Base-by-base conservation (phyloP, 2,329 filamentous ascomycete genomes). In the Pseudogymnoascus sp. region DNA sequence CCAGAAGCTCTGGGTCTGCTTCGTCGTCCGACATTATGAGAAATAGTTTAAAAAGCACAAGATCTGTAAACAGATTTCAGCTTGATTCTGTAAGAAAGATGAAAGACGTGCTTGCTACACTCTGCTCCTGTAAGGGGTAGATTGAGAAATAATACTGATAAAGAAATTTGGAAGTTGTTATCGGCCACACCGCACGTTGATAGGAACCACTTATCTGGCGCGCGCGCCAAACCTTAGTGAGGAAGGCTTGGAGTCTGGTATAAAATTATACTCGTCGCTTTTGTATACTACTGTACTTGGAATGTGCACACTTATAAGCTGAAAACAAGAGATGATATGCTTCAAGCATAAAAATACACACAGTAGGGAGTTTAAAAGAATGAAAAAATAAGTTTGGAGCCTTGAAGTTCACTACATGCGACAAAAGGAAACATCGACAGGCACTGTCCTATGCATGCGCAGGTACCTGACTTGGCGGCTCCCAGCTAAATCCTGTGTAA, bases 21-120 rank as follows among this genome's bases (percentile, higher is more conserved):
- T 96, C 92, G 73, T 95, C 90, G 76, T 96, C 91, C 52, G 90
- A 95, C 89, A 95, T 95, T 67, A 56, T 76, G 63, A 56, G 5
- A 60, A 58, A 52, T 30, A 19, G n/a, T 26, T 26, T 41, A 41
- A 34, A 52, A 48, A 23, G 13, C 7, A 38, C 18, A 21, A 19
- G 23, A 34, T 37, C n/a, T 37, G 18, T 15, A 7, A 13, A 5
- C 2, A 39, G 19, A 35, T 28, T 33, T 23, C 28, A n/a, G 41
- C 45, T 52, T 52, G 45, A 13, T 3, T 18, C 15, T 30, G 45
- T 30, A 19, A 7, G 45, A 33, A 33, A 30, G 45, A 30, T 33
- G 26, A 33, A 30, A 30, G 45, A 26, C 10, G 45, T 33, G 26
- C n/a, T 18, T 52, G 26, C 8, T 52, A 33, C 23, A 18, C n/a